Evolutionary conservation across 768 basidiomycete genomes (phyloP).

Genomic region (Phlegmacium glaucopus): DNA sequence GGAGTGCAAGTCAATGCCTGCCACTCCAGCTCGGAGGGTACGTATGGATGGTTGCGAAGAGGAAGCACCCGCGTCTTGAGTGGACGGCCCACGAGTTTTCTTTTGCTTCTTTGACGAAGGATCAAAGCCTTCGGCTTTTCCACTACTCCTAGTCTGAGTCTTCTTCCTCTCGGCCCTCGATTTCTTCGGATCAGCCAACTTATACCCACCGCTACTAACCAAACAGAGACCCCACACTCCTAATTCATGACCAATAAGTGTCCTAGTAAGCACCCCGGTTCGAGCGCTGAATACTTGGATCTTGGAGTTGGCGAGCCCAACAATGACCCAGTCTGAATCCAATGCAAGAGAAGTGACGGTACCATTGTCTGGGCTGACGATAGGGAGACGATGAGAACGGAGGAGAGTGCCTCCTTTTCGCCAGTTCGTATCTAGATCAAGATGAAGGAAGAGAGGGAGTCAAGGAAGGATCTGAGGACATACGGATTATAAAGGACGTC

Average conservation of each 20-base stretch:
- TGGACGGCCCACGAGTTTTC: background rate
- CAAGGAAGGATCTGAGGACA: conserved; percentile 19
- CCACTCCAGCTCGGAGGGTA: too few relatives aligned
- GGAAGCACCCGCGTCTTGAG: too few relatives aligned
- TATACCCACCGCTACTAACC: conserved; percentile 58
- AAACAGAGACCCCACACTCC: conserved; percentile 95
- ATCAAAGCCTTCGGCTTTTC: too few relatives aligned
- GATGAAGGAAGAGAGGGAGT: background rate
- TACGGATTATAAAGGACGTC: conserved; percentile 67
- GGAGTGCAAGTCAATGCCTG: too few relatives aligned
- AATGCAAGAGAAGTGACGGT: conserved; percentile 82
- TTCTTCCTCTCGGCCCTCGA: background rate
- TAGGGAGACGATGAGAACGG: conserved; percentile 54
- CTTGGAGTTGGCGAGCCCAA: conserved; percentile 81
- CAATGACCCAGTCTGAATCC: conserved; percentile 80
- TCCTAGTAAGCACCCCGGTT: conserved; percentile 73
- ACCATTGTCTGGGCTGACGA: conserved; percentile 17
- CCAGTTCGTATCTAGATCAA: conserved; percentile 70
- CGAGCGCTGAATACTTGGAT: conserved; percentile 83
- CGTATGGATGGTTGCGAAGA: too few relatives aligned
- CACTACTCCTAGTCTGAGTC: background rate
- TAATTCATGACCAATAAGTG: conserved; percentile 77
- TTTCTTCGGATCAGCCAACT: background rate
- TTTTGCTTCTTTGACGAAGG: background rate
- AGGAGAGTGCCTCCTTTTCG: conserved; percentile 69